These are phyloP conservation scores for Diplodia intermedia DNA, from an alignment of 2,329 filamentous ascomycete genomes.

Conservation along the genomic window DNA sequence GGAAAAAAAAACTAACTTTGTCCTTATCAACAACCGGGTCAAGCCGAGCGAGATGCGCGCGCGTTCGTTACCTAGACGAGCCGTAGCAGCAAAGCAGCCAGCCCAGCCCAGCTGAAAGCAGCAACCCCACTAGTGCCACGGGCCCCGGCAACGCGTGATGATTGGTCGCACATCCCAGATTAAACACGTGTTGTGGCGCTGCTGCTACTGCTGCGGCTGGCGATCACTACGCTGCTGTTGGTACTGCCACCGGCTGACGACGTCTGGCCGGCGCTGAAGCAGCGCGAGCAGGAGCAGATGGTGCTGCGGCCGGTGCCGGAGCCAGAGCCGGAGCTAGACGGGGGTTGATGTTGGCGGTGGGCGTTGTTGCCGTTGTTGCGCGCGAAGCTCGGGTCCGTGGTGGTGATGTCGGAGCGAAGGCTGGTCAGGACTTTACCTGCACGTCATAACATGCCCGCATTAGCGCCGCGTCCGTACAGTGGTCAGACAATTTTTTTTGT, in stretches of 20 bases:
- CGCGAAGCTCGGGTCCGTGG: slow-evolving; percentile 25
- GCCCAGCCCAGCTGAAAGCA: too few species aligned
- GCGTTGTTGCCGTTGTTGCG: neutral
- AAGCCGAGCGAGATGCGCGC: too few species aligned
- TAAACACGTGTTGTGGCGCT: slow-evolving; percentile 1
- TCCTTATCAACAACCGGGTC: too few species aligned
- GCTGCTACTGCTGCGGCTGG: neutral
- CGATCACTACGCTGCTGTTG: neutral
- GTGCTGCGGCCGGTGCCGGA: neutral
- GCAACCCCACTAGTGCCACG: neutral
- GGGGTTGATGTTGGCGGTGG: too few species aligned
- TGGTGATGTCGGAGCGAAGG: slow-evolving; percentile 20
- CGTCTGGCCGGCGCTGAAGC: neutral
- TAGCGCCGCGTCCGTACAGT: neutral
- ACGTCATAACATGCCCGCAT: slow-evolving; percentile 2
- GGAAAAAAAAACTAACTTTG: too few species aligned
- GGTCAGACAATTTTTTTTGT: neutral
- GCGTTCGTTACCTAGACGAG: too few species aligned
- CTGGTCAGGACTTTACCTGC: slow-evolving; percentile 20
- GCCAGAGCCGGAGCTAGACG: neutral
- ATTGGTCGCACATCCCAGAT: neutral
- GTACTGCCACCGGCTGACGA: neutral
- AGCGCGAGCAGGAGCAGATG: slow-evolving; percentile 25
- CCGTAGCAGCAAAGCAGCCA: too few species aligned
- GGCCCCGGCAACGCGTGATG: neutral